phyloP scores from a whole-genome alignment of 2,329 filamentous ascomycete genomes.

The Penicillium sp. region DNA sequence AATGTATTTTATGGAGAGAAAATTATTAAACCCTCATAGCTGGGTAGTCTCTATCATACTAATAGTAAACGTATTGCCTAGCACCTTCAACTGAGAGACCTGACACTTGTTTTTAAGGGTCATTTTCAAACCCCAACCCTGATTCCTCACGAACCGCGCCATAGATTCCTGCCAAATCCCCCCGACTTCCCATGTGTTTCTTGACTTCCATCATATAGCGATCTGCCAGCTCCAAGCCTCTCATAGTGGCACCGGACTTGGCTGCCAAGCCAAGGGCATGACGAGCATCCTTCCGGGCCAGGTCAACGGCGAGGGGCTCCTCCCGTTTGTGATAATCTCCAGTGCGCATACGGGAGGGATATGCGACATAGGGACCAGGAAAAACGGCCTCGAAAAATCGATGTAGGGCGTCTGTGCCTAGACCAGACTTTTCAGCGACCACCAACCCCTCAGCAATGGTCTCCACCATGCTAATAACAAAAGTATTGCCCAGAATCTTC shows the following conservation, averaged over 20 bases:
- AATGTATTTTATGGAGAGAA: too few relatives aligned
- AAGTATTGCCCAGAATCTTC: constrained; percentile 82
- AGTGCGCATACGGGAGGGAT: constrained; percentile 67
- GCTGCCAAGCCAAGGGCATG: constrained; percentile 69
- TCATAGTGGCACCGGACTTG: constrained; percentile 58
- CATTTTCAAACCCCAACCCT: constrained; percentile 47
- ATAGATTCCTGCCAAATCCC: constrained; percentile 79
- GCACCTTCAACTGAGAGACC: too few relatives aligned
- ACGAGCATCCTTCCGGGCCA: constrained; percentile 75
- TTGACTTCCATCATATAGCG: constrained; percentile 65
- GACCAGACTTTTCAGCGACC: constrained; percentile 72
- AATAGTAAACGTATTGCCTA: too few relatives aligned
- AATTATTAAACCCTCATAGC: too few relatives aligned
- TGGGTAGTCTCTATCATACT: too few relatives aligned
- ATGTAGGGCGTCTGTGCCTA: constrained; percentile 67
- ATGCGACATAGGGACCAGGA: constrained; percentile 69
- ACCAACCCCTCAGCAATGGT: constrained; percentile 73
- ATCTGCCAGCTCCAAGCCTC: constrained; percentile 63
- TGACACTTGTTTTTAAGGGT: too few relatives aligned
- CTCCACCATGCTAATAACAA: constrained; percentile 77
- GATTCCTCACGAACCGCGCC: constrained; percentile 71
- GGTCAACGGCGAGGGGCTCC: constrained; percentile 72
- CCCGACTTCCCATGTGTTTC: constrained; percentile 63
- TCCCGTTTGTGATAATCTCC: constrained; percentile 74
- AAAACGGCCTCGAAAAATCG: constrained; percentile 69